Percentiles rank a stretch among this genome's conserved stretches.
These are phyloP conservation scores for Candida pseudoglaebosa DNA, from an alignment of 805 yeast genomes.

Conservation along the genomic window DNA sequence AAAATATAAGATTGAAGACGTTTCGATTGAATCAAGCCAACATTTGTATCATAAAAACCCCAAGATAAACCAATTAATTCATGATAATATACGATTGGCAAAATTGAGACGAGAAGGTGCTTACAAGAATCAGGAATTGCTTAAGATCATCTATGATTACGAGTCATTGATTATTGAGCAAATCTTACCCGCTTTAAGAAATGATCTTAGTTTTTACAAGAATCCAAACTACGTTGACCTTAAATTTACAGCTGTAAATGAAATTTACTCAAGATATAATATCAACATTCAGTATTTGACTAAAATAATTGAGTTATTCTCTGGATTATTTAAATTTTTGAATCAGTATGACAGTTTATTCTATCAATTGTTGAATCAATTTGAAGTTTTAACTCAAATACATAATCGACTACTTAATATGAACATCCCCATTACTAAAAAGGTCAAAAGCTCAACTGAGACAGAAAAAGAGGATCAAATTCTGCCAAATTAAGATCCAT, in stretches of 20 bases:
- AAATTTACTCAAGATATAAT: constrained; percentile 9
- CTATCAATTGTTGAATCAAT: constrained; percentile 5
- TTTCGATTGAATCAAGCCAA: constrained; percentile 7
- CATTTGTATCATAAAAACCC: constrained; percentile 11
- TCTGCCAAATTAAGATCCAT: too few relatives aligned
- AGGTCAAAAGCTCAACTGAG: not conserved
- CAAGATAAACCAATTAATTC: constrained; percentile 19
- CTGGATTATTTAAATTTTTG: constrained; percentile 2
- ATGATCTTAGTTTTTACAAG: constrained; percentile 11
- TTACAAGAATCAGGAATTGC: constrained; percentile 21
- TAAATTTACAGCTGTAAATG: constrained; percentile 8
- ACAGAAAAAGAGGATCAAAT: not conserved
- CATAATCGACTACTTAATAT: not conserved
- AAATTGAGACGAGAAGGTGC: constrained; percentile 15
- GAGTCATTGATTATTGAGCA: constrained; percentile 24
- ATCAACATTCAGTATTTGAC: constrained; percentile 6
- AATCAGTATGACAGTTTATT: constrained; percentile 5
- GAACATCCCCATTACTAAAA: not conserved
- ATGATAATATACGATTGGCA: constrained; percentile 25
- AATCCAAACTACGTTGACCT: constrained; percentile 4
- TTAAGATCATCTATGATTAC: constrained; percentile 22
- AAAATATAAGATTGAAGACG: constrained; percentile 21
- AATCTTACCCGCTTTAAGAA: constrained; percentile 26
- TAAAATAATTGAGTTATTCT: constrained; percentile 5
- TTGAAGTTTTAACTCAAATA: constrained; percentile 4